These are phyloP conservation scores for Somion occarium DNA, from an alignment of 1,284 basidiomycete species.

Conservation along the genomic window DNA sequence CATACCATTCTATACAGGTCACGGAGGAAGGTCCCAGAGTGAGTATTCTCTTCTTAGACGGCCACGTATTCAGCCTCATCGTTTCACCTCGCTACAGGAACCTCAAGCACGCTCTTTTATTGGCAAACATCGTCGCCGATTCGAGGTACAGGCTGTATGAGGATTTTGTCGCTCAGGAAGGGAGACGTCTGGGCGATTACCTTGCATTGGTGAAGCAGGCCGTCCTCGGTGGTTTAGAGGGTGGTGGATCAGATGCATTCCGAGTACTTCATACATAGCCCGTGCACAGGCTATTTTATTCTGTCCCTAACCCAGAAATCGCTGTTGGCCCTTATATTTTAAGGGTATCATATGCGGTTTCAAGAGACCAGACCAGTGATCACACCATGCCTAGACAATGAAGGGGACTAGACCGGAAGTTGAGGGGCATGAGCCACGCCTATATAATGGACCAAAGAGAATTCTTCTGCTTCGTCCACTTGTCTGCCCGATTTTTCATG, in stretches of 20 bases:
- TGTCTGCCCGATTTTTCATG: no score
- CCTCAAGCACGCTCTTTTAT: slow-evolving; percentile 71
- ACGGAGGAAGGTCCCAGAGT: slow-evolving; percentile 63
- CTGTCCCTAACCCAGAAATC: no score
- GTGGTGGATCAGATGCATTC: slow-evolving; percentile 72
- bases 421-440: no score
- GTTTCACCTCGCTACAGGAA: slow-evolving; percentile 48
- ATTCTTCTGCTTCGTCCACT: no score
- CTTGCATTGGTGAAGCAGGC: slow-evolving; percentile 68
- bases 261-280: slow-evolving; percentile 33
- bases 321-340: no score
- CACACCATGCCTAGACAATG: no score
- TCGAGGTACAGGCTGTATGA: slow-evolving; percentile 85
- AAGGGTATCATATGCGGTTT: no score
- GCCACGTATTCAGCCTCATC: not conserved
- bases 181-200: slow-evolving; percentile 62
- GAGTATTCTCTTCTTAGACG: slow-evolving; percentile 27
- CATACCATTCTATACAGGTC: slow-evolving; percentile 75
- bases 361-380: no score
- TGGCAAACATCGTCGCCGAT: slow-evolving; percentile 86
- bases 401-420: no score
- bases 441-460: no score
- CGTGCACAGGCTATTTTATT: no score
- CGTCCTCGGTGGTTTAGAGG: slow-evolving; percentile 63
- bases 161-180: slow-evolving; percentile 71